These are phyloP conservation scores for Ustilago nuda DNA, from an alignment of 1,284 basidiomycete species.

Conservation along the genomic window DNA sequence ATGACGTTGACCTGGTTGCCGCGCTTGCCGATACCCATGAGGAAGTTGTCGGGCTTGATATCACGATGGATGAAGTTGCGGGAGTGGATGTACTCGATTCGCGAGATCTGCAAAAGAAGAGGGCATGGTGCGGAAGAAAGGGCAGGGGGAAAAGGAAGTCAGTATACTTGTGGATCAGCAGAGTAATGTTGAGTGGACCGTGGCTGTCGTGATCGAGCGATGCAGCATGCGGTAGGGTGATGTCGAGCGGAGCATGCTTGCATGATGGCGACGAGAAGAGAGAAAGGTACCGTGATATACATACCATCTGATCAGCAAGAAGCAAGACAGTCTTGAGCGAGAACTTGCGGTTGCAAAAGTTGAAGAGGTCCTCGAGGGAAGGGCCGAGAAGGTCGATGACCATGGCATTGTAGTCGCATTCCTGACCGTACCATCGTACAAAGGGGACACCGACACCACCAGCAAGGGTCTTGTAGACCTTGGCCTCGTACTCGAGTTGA, in stretches of 20 bases:
- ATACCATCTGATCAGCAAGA: slow-evolving; percentile 93
- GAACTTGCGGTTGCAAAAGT: slow-evolving; percentile 99
- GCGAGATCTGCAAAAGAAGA: slow-evolving; percentile 80
- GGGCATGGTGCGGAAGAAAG: neutral
- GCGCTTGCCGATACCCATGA: slow-evolving; percentile 99
- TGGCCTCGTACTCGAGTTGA: slow-evolving; percentile 94
- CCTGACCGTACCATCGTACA: slow-evolving; percentile 97
- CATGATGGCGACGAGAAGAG: neutral
- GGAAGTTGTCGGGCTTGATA: slow-evolving; percentile 98
- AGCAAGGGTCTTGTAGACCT: slow-evolving; percentile 81
- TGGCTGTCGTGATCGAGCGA: neutral
- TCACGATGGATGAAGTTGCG: slow-evolving; percentile 99
- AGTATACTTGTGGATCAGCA: neutral
- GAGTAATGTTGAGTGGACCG: neutral
- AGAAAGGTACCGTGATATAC: slow-evolving; percentile 60
- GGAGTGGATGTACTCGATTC: slow-evolving; percentile 98
- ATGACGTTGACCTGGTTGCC: slow-evolving; percentile 99
- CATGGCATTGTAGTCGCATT: slow-evolving; percentile 99
- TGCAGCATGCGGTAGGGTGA: neutral
- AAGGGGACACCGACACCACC: slow-evolving; percentile 99
- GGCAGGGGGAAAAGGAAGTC: neutral
- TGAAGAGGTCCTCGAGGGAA: slow-evolving; percentile 98
- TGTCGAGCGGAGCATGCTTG: neutral
- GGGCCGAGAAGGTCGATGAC: slow-evolving; percentile 97
- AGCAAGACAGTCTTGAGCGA: slow-evolving; percentile 95